phyloP scores from a whole-genome alignment of 2,329 filamentous ascomycete species.

The Fusarium incarnatum region DNA sequence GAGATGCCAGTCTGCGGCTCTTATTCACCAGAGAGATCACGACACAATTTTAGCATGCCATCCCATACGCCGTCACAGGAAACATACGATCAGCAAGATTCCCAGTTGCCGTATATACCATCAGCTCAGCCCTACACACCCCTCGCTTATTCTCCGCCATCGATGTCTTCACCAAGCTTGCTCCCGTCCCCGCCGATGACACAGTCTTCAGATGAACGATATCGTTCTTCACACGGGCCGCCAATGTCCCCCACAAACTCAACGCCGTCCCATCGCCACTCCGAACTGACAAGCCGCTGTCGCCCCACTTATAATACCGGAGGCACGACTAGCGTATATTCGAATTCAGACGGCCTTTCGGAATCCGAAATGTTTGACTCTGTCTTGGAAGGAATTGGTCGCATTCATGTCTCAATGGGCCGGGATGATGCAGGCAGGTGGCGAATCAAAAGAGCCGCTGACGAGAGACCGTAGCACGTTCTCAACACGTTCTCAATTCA shows the following conservation, averaged over 20 bases:
- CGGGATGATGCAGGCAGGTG: constrained; percentile 56
- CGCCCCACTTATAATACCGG: not conserved
- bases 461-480: constrained; percentile 35
- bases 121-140: constrained; percentile 43
- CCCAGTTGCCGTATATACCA: constrained; percentile 32
- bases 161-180: constrained; percentile 33
- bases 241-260: constrained; percentile 22
- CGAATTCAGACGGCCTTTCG: constrained; percentile 33
- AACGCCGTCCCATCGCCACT: constrained; percentile 2
- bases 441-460: constrained; percentile 51
- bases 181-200: constrained; percentile 43
- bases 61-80: constrained; percentile 5
- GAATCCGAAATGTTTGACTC: constrained; percentile 50
- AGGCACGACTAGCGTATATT: not conserved
- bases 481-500: constrained; percentile 8
- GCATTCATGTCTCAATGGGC: constrained; percentile 52
- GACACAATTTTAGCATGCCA: not conserved
- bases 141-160: constrained; percentile 25
- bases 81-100: constrained; percentile 8
- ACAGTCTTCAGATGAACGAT: constrained; percentile 28
- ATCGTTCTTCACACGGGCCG: constrained; percentile 7
- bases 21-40: constrained; percentile 8
- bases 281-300: not conserved
- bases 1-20: not conserved
- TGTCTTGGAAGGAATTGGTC: constrained; percentile 53